Conservation (phyloP, 441 rosid species). For the Erodium trifolium region DNA sequence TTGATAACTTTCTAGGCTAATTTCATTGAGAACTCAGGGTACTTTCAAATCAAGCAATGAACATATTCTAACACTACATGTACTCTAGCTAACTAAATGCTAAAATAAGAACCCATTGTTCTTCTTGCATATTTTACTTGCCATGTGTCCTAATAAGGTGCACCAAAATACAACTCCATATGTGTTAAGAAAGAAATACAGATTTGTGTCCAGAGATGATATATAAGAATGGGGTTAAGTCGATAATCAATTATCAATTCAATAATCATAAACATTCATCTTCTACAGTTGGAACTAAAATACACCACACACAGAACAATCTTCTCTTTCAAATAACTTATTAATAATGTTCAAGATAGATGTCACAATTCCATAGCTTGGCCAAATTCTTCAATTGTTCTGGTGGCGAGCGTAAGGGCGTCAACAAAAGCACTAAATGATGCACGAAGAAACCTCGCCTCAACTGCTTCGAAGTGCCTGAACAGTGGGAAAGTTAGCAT, state of each 20-base stretch:
- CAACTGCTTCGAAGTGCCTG: constrained; percentile 77
- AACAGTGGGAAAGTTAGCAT: neutral
- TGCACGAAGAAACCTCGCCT: constrained; percentile 89
- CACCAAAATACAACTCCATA: no score
- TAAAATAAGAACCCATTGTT: no score
- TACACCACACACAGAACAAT: neutral
- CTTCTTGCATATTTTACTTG: no score
- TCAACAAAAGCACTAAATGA: constrained; percentile 77
- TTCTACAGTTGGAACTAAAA: neutral
- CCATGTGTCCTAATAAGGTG: no score
- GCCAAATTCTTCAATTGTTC: constrained; percentile 71
- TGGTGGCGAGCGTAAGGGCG: constrained; percentile 62
- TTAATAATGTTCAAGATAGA: neutral
- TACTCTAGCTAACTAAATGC: no score
- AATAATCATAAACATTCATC: neutral
- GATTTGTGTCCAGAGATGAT: neutral
- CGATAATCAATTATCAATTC: neutral
- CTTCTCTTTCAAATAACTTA: neutral
- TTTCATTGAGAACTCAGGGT: no score
- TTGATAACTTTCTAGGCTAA: no score
- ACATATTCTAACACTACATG: no score
- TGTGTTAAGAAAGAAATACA: neutral
- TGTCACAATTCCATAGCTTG: constrained; percentile 16
- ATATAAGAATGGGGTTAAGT: neutral
- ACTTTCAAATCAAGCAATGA: no score